Evolutionary conservation across 164 flowering plant species (phyloP).

Genomic region (Annona cherimola): DNA sequence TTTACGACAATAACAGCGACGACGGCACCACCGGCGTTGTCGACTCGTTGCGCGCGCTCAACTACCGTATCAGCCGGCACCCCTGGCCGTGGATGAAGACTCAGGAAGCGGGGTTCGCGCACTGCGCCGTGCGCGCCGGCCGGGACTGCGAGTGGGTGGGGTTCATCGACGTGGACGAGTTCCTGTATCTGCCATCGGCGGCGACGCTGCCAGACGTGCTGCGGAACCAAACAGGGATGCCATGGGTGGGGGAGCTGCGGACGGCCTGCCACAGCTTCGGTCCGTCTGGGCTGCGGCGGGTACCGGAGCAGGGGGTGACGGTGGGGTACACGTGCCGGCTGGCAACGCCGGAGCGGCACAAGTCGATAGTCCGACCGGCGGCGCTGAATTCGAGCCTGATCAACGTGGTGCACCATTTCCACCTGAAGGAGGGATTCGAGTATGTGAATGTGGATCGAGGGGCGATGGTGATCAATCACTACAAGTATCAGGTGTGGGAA

Average conservation of each 20-base stretch:
- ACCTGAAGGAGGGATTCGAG: slow-evolving; percentile 34
- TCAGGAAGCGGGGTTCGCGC: slow-evolving; percentile 87
- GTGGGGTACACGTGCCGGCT: slow-evolving; percentile 75
- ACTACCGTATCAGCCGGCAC: slow-evolving; percentile 39
- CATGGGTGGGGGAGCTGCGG: slow-evolving; percentile 61
- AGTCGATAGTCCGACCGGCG: slow-evolving; percentile 68
- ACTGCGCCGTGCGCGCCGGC: slow-evolving; percentile 62
- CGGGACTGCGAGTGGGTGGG: slow-evolving; percentile 69
- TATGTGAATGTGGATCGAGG: slow-evolving; percentile 29
- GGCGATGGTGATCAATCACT: slow-evolving; percentile 61
- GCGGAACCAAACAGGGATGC: slow-evolving; percentile 25
- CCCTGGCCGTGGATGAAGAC: slow-evolving; percentile 89
- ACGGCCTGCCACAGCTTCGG: slow-evolving; percentile 78
- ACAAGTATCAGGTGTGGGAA: slow-evolving; percentile 93
- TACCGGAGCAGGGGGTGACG: slow-evolving; percentile 54
- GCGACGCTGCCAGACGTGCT: slow-evolving; percentile 27
- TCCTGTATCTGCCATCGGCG: slow-evolving; percentile 38
- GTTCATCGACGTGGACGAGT: slow-evolving; percentile 88
- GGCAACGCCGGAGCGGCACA: slow-evolving; percentile 60
- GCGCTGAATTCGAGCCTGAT: slow-evolving; percentile 51
- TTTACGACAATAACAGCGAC: slow-evolving; percentile 85
- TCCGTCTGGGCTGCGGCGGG: slow-evolving; percentile 56
- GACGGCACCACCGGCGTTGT: slow-evolving; percentile 39
- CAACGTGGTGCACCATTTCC: slow-evolving; percentile 89
- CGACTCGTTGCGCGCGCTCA: slow-evolving; percentile 13